Evolutionary conservation across 164 flowering plant genomes (phyloP).

Genomic region (Nymphaea thermarum): DNA sequence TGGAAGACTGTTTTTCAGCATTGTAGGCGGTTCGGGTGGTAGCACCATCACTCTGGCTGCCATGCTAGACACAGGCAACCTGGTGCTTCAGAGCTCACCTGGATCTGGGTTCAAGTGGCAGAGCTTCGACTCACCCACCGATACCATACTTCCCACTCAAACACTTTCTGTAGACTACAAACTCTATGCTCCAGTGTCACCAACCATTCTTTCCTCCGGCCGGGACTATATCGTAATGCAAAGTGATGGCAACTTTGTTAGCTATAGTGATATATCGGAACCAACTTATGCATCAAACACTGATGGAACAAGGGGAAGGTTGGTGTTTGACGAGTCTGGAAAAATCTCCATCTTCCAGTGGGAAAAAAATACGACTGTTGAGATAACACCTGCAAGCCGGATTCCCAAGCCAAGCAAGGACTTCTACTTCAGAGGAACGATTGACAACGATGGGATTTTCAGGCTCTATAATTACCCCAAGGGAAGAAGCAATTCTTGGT

Average conservation of each 20-base stretch:
- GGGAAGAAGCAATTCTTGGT: slow-evolving; percentile 6
- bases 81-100: slow-evolving; percentile 11
- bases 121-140: slow-evolving; percentile 19
- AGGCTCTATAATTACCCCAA: slow-evolving; percentile 11
- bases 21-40: background rate
- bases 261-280: slow-evolving; percentile 3
- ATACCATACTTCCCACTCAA: slow-evolving; percentile 20
- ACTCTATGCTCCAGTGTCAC: slow-evolving; percentile 9
- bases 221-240: slow-evolving; percentile 12
- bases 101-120: slow-evolving; percentile 7
- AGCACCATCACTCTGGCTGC: slow-evolving; percentile 2
- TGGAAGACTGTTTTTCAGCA: background rate
- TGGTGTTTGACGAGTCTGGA: background rate
- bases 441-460: slow-evolving; percentile 16
- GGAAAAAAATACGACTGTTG: background rate
- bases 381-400: background rate
- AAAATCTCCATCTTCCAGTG: slow-evolving; percentile 8
- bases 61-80: slow-evolving; percentile 21
- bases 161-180: background rate
- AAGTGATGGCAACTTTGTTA: slow-evolving; percentile 15
- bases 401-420: slow-evolving; percentile 11
- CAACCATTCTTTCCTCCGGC: slow-evolving; percentile 5
- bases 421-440: slow-evolving; percentile 16
- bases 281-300: slow-evolving; percentile 6
- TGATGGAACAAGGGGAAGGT: background rate